Percentiles rank a stretch among this genome's conserved stretches.
phyloP scores from a whole-genome alignment of 129 eudicot genomes.

The Escallonia herrerae region DNA sequence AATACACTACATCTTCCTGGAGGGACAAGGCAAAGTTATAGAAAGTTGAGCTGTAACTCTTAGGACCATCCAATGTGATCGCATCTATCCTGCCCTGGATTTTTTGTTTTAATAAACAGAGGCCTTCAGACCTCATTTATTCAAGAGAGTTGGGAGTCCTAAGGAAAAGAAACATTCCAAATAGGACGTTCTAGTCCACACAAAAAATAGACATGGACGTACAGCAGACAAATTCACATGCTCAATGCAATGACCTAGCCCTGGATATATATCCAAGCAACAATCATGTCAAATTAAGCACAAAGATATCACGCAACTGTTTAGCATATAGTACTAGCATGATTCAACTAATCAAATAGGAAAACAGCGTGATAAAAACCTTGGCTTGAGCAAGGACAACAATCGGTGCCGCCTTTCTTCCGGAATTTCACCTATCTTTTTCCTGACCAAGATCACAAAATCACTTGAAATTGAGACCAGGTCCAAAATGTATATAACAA shows the following conservation, averaged over 20 bases:
- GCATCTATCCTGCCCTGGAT: too few relatives aligned
- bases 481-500: not conserved
- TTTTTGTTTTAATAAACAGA: too few relatives aligned
- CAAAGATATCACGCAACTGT: too few relatives aligned
- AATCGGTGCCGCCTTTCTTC: conserved; percentile 69
- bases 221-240: too few relatives aligned
- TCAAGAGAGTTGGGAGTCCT: too few relatives aligned
- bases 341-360: not conserved
- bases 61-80: too few relatives aligned
- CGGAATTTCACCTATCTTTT: conserved; percentile 76
- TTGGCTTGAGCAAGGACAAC: conserved; percentile 50
- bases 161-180: not conserved
- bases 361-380: conserved; percentile 21
- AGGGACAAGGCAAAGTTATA: too few relatives aligned
- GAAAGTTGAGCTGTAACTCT: too few relatives aligned
- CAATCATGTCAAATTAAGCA: not conserved
- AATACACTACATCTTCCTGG: too few relatives aligned
- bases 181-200: not conserved
- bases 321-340: not conserved
- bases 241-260: not conserved
- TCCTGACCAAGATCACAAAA: conserved; percentile 34
- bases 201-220: not conserved
- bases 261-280: too few relatives aligned
- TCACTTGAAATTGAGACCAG: not conserved
- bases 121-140: too few relatives aligned